Conservation (phyloP, 2,329 filamentous ascomycete species). For the Sporothrix schenckii region DNA sequence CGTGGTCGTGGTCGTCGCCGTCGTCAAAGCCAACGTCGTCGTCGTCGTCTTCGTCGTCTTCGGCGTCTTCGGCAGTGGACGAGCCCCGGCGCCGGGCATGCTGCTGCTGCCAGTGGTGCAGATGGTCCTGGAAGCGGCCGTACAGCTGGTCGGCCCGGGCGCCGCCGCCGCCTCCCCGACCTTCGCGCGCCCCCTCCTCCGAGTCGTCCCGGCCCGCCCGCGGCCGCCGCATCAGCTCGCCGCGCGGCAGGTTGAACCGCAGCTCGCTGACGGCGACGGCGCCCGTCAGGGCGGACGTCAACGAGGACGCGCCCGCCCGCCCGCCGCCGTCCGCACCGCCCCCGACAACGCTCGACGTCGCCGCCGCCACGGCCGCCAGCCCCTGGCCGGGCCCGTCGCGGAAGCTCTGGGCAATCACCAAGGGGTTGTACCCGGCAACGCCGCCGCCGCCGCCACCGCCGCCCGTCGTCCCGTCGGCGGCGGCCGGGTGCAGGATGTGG, state of each 20-base stretch:
- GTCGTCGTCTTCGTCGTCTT: constrained; percentile 40
- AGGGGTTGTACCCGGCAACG: constrained; percentile 49
- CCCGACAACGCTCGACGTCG: constrained; percentile 14
- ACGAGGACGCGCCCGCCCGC: constrained; percentile 37
- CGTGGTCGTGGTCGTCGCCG: constrained; percentile 44
- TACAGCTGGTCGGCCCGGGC: constrained; percentile 44
- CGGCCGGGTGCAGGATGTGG: constrained; percentile 58
- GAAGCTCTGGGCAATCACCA: constrained; percentile 46
- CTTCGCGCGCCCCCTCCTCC: too few species aligned
- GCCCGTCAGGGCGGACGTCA: constrained; percentile 43
- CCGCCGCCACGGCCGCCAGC: constrained; percentile 32
- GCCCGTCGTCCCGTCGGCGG: constrained; percentile 5
- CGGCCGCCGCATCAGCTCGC: constrained; percentile 48
- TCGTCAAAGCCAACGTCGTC: constrained; percentile 29
- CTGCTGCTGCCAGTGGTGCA: constrained; percentile 32
- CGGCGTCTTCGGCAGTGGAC: constrained; percentile 45
- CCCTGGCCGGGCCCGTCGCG: constrained; percentile 39
- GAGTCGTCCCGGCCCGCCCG: neutral
- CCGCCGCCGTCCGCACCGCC: neutral
- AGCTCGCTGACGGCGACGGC: constrained; percentile 72
- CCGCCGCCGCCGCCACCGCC: constrained; percentile 34
- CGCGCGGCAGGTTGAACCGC: constrained; percentile 80
- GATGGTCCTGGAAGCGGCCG: constrained; percentile 45
- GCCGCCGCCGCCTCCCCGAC: neutral
- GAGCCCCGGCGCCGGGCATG: constrained; percentile 39